Conservation (phyloP, 1,284 basidiomycete species). For the Trichosporon asahii region DNA sequence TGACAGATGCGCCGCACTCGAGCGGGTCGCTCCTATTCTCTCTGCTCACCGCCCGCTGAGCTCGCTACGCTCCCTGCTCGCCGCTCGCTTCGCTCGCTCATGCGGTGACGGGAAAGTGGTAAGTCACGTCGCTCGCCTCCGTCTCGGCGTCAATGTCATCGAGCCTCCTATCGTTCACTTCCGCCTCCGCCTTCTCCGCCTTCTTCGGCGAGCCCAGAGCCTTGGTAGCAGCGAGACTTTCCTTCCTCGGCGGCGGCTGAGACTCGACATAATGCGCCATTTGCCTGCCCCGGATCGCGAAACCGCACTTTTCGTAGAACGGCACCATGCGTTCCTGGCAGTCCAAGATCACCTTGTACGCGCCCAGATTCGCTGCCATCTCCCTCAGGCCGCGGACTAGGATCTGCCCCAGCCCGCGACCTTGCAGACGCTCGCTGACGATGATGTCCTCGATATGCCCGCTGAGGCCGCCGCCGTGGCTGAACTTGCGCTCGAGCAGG, state of each 20-base stretch:
- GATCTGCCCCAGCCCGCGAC: slow-evolving; percentile 72
- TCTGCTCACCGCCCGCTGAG: too few species aligned
- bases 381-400: slow-evolving; percentile 77
- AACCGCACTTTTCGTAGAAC: slow-evolving; percentile 94
- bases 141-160: slow-evolving; percentile 12
- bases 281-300: slow-evolving; percentile 28
- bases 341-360: slow-evolving; percentile 95
- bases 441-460: slow-evolving; percentile 98
- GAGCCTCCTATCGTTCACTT: neutral
- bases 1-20: too few species aligned
- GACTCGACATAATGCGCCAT: slow-evolving; percentile 36
- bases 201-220: neutral
- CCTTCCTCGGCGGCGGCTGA: neutral
- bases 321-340: slow-evolving; percentile 85
- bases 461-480: slow-evolving; percentile 71
- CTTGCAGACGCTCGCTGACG: slow-evolving; percentile 87
- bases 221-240: neutral
- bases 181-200: slow-evolving; percentile 7
- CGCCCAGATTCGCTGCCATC: slow-evolving; percentile 70
- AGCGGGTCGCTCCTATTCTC: too few species aligned
- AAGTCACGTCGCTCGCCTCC: slow-evolving; percentile 28
- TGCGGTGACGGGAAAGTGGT: slow-evolving; percentile 26
- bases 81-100: neutral
- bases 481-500: slow-evolving; percentile 90
- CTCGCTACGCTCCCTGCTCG: too few species aligned